phyloP scores from a whole-genome alignment of 805 yeast genomes.

The Monosporozyma yasuniensis region DNA sequence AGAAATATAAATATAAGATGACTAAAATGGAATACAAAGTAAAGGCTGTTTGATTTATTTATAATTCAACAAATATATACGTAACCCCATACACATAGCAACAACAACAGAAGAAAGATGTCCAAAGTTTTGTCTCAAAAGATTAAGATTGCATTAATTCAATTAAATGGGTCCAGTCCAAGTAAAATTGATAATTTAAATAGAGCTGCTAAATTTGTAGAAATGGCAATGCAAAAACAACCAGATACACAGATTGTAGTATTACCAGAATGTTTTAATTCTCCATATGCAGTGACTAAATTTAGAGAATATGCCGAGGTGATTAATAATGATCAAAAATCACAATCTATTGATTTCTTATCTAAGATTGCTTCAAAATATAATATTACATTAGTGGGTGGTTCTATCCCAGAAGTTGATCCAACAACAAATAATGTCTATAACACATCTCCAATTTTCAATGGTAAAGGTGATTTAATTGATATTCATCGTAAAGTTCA shows the following conservation, averaged over 20 bases:
- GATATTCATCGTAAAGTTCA: constrained; percentile 90
- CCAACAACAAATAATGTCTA: constrained; percentile 47
- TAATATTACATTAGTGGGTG: constrained; percentile 68
- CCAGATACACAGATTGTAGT: constrained; percentile 67
- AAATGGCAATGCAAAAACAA: constrained; percentile 50
- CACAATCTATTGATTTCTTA: constrained; percentile 47
- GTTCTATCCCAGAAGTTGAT: constrained; percentile 79
- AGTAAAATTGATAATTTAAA: constrained; percentile 71
- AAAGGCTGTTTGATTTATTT: no score
- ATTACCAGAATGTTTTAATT: constrained; percentile 92
- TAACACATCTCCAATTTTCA: constrained; percentile 69
- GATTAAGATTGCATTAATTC: constrained; percentile 75
- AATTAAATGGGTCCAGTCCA: constrained; percentile 58
- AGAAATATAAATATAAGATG: no score
- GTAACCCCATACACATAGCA: no score
- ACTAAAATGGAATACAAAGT: no score
- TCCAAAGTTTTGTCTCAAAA: constrained; percentile 32
- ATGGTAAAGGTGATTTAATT: constrained; percentile 62
- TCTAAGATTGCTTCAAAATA: constrained; percentile 58
- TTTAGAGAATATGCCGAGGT: constrained; percentile 81
- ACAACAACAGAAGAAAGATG: constrained; percentile 1
- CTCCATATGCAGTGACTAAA: constrained; percentile 83
- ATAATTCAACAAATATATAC: no score
- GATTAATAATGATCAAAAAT: constrained; percentile 52
- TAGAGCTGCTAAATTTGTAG: constrained; percentile 55